Percentiles rank a stretch among this genome's conserved stretches.
Conservation (phyloP, 495 filamentous ascomycete species). For the Lentithecium fluviatile region DNA sequence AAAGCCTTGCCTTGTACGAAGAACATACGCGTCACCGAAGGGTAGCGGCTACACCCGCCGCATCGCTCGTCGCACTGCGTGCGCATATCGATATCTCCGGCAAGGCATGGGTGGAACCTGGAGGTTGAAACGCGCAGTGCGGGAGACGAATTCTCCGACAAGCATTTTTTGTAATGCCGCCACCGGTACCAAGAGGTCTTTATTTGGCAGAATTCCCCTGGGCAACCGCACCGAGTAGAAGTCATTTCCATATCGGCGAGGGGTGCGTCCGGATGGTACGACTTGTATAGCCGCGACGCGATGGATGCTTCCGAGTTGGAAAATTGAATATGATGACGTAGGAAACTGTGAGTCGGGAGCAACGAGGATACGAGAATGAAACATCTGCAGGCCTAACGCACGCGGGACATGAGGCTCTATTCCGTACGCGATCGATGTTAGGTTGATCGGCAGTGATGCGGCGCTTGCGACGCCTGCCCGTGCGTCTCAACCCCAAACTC, state of each 20-base stretch:
- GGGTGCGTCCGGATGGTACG: background rate
- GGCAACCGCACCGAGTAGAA: no score
- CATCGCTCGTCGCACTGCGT: constrained; percentile 9
- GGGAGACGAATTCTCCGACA: constrained; percentile 10
- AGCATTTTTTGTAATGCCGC: constrained; percentile 2
- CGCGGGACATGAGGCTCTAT: no score
- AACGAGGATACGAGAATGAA: no score
- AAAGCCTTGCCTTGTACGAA: constrained; percentile 1
- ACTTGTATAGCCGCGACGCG: no score
- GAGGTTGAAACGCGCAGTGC: constrained; percentile 22
- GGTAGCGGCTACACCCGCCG: constrained; percentile 10
- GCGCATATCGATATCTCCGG: background rate
- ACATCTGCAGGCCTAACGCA: no score
- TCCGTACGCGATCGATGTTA: no score
- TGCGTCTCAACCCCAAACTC: constrained; percentile 1
- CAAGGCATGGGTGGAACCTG: background rate
- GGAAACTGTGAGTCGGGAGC: background rate
- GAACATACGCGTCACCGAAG: constrained; percentile 9
- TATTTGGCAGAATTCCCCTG: background rate
- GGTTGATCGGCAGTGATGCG: no score
- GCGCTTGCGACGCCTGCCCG: no score
- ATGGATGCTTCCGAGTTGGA: background rate
- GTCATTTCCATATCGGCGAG: constrained; percentile 8
- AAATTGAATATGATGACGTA: constrained; percentile 4
- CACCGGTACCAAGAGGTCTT: background rate